Percentiles rank a stretch among this genome's conserved stretches.
Evolutionary conservation across 768 basidiomycete species (phyloP).

Genomic region (Bullera alba): DNA sequence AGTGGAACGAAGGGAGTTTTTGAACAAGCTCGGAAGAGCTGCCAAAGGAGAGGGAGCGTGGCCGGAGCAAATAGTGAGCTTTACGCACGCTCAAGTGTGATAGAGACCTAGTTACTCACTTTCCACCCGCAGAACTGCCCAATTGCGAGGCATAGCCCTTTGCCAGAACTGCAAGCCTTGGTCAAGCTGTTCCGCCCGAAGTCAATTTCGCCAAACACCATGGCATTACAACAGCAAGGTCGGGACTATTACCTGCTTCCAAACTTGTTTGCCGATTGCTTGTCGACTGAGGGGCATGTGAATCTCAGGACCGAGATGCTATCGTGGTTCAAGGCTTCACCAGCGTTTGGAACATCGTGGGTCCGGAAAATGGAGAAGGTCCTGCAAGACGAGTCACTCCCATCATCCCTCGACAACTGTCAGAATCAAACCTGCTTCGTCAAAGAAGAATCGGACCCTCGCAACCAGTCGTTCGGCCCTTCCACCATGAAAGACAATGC

Average conservation of each 20-base stretch:
- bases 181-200: constrained; percentile 74
- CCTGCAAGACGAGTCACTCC: background rate
- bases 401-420: no score
- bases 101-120: no score
- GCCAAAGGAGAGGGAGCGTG: constrained; percentile 26
- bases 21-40: constrained; percentile 47
- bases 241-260: constrained; percentile 71
- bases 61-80: constrained; percentile 67
- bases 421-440: no score
- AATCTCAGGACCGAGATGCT: constrained; percentile 16
- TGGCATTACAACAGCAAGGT: constrained; percentile 51
- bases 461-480: no score
- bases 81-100: no score
- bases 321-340: constrained; percentile 6
- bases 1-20: constrained; percentile 50
- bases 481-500: background rate
- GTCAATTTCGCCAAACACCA: constrained; percentile 73
- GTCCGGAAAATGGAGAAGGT: background rate
- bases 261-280: constrained; percentile 58
- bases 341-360: background rate
- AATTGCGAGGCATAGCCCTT: constrained; percentile 74
- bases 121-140: constrained; percentile 43
- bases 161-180: constrained; percentile 75
- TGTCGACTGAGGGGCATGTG: constrained; percentile 47
- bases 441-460: no score